These are phyloP conservation scores for Albifimbria verrucaria DNA, from an alignment of 2,329 filamentous ascomycete species.

Conservation along the genomic window DNA sequence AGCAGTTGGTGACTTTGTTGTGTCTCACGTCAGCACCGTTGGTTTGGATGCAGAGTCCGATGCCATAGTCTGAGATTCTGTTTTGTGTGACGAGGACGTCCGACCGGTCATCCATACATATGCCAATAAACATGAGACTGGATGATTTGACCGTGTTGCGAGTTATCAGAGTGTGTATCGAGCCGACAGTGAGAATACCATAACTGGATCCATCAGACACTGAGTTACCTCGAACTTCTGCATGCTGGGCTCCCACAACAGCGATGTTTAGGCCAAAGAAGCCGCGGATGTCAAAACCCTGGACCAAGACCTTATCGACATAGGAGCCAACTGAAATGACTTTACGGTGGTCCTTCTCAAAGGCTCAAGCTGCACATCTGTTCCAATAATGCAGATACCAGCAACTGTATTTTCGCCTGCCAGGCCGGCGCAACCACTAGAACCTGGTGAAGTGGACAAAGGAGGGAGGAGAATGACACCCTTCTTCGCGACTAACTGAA, in stretches of 20 bases:
- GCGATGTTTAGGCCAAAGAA: conserved; percentile 33
- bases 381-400: conserved; percentile 32
- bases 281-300: conserved; percentile 26
- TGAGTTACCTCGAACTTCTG: conserved; percentile 21
- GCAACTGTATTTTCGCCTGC: conserved; percentile 17
- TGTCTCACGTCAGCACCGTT: conserved; percentile 23
- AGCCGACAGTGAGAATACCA: conserved; percentile 33
- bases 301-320: conserved; percentile 27
- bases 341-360: conserved; percentile 25
- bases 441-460: conserved; percentile 1
- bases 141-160: conserved; percentile 24
- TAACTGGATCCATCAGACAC: conserved; percentile 25
- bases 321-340: conserved; percentile 19
- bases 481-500: conserved; percentile 24
- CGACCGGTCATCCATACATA: conserved; percentile 32
- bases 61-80: conserved; percentile 22
- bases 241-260: conserved; percentile 28
- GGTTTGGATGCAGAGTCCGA: conserved; percentile 33
- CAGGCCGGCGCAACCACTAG: conserved; percentile 29
- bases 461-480: conserved; percentile 23
- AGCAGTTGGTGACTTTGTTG: conserved; percentile 27
- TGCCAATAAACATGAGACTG: conserved; percentile 19
- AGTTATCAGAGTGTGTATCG: conserved; percentile 21
- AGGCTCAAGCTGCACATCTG: conserved; percentile 20
- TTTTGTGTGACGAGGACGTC: conserved; percentile 24